Base-by-base conservation (phyloP, 2,329 filamentous ascomycete genomes). In the Aspergillus hortae region DNA sequence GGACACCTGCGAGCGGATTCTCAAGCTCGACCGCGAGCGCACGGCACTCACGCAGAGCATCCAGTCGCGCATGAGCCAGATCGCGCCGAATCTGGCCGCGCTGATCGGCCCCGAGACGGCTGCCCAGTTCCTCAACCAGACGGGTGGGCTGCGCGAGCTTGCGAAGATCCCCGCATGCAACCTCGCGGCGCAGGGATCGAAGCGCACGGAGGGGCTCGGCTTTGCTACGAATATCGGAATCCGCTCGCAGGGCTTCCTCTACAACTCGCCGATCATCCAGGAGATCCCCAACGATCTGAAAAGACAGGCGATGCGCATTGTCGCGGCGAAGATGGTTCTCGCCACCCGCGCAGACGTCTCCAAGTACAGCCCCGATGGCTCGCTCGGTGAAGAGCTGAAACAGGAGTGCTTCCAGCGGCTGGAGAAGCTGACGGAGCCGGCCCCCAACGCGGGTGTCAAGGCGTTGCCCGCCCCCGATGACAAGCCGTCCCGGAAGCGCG, bases 161-260 rank as follows among this genome's bases (percentile, higher is more conserved):
- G 91, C 90, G 38, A 95, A 96, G 69, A 94, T 91, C 2, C 94
- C 94, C 0, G 85, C 94, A 2, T 96, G 92, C 74, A 99, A 99
- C 65, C 81, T 99, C 40, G 83, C 91, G 0, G 90, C 92, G 0
- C 87, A 95, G 68, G 94, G 94, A 12, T 94, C 90, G 25, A 96
- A 95, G 71, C 92, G 92, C 70, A 85, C 89, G 59, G 85, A 87
- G 44, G 85, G 86, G 15, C 81, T 87, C 11, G 92, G 92, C 6
- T 83, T 97, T 56, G 92, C 94, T 19, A 96, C 92, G 21, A 99
- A 99, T 63, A 87, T 94, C 17, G 90, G 91, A 11, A 82, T 96
- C 47, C 83, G 92, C 12, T 89, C 96, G 61, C 92, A 97, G 73
- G 94, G 94, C 1, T 97, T 90, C 64, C 82, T 99, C 19, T 99